A percentile compares a stretch with the other conserved stretches of the same genome.
Conservation (phyloP, 2,329 filamentous ascomycete species). For the Aspergillus viridinutans region DNA sequence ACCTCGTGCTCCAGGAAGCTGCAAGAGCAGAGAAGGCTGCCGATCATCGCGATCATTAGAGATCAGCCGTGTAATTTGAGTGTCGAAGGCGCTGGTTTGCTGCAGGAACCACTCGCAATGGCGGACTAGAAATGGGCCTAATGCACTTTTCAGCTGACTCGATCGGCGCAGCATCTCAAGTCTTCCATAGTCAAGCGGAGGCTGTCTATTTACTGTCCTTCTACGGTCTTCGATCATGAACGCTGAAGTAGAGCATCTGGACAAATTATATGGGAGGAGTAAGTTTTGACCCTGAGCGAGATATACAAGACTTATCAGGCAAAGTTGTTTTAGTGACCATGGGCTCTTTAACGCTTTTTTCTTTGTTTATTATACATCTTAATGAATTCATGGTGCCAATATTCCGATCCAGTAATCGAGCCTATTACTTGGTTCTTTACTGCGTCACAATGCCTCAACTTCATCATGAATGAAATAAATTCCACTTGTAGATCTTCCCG, state of each 20-base stretch:
- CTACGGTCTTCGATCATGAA: background rate
- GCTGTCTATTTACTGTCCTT: background rate
- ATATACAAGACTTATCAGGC: too few relatives aligned
- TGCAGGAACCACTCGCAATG: constrained; percentile 26
- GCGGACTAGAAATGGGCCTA: constrained; percentile 11
- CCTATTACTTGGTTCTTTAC: background rate
- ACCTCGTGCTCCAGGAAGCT: background rate
- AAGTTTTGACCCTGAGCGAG: too few relatives aligned
- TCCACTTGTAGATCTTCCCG: constrained; percentile 7
- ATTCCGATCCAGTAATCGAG: too few relatives aligned
- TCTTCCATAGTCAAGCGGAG: background rate
- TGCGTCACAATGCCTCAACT: background rate
- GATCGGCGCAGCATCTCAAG: background rate
- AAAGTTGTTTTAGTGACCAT: too few relatives aligned
- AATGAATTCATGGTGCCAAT: background rate
- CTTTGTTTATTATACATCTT: background rate
- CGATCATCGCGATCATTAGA: constrained; percentile 1
- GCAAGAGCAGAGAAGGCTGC: constrained; percentile 1
- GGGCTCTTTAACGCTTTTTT: background rate
- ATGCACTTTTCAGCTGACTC: constrained; percentile 27
- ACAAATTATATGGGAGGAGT: too few relatives aligned
- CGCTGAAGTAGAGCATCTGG: background rate
- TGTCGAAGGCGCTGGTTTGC: constrained; percentile 14
- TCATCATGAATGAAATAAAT: background rate
- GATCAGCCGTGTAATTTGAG: constrained; percentile 3